These are phyloP conservation scores for Eucalyptus caleyi DNA, from an alignment of 345 rosid species.

Conservation along the genomic window DNA sequence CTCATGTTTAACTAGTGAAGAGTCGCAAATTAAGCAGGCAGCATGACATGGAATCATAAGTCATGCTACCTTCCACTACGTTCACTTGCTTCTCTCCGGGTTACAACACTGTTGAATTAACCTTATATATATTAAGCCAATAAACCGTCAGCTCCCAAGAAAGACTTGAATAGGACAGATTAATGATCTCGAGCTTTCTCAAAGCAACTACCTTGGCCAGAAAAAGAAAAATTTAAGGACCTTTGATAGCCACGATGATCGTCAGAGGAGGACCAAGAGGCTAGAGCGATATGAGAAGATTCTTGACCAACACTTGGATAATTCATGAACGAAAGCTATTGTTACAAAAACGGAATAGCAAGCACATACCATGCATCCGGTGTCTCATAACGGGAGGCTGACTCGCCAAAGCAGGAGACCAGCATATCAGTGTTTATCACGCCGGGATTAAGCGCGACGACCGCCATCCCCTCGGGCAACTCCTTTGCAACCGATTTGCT, in stretches of 20 bases:
- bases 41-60: background rate
- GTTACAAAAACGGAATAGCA: background rate
- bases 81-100: background rate
- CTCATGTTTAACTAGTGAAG: background rate
- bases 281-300: background rate
- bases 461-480: constrained; percentile 77
- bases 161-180: background rate
- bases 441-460: constrained; percentile 82
- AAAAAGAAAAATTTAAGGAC: background rate
- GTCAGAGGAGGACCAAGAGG: background rate
- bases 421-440: constrained; percentile 93
- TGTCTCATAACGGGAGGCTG: constrained; percentile 71
- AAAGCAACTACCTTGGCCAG: background rate
- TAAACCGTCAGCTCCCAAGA: background rate
- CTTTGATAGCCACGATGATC: background rate
- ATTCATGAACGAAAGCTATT: background rate
- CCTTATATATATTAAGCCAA: background rate
- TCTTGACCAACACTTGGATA: background rate
- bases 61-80: background rate
- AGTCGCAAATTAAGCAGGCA: background rate
- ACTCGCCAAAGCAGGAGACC: constrained; percentile 71
- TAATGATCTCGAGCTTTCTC: background rate
- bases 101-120: background rate
- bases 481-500: constrained; percentile 92
- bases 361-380: constrained; percentile 72